Evolutionary conservation across 371 early-diverging fungal species (phyloP).

Genomic region (Dichotomocladium elegans): DNA sequence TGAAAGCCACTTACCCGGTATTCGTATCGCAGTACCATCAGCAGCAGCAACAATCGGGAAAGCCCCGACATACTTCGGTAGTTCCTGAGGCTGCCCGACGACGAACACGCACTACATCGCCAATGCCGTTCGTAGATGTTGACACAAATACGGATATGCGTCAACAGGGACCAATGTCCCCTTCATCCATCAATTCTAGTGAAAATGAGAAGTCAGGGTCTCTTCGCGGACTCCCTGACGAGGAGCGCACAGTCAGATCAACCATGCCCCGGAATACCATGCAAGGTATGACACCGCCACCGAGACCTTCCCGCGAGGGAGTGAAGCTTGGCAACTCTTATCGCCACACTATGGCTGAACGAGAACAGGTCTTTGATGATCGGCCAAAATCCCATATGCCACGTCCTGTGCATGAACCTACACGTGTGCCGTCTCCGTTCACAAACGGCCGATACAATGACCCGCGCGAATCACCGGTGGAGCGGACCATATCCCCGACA

Average conservation of each 20-base stretch:
- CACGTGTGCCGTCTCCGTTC: constrained; percentile 2
- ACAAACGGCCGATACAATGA: constrained; percentile 2
- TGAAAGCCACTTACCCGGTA: too few relatives aligned
- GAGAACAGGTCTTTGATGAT: constrained; percentile 1
- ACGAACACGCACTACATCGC: constrained; percentile 39
- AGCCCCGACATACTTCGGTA: constrained; percentile 40
- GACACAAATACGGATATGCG: constrained; percentile 18
- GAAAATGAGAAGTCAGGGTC: constrained; percentile 10
- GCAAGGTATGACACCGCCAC: constrained; percentile 29
- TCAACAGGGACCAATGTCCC: constrained; percentile 19
- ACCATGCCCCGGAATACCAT: constrained; percentile 12
- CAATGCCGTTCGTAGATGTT: constrained; percentile 27
- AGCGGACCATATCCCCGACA: neutral
- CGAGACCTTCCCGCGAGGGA: constrained; percentile 49
- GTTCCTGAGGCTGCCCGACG: constrained; percentile 47
- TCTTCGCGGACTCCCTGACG: constrained; percentile 1
- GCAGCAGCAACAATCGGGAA: constrained; percentile 7
- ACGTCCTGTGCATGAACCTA: neutral
- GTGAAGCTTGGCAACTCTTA: constrained; percentile 28
- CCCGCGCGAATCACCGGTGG: neutral
- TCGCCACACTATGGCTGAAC: constrained; percentile 20
- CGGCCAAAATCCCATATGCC: constrained; percentile 10
- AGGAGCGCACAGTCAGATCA: constrained; percentile 5
- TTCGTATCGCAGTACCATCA: too few relatives aligned
- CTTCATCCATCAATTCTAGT: constrained; percentile 13